A percentile compares a stretch with the other conserved stretches of the same genome.
Evolutionary conservation across 768 basidiomycete species (phyloP).

Genomic region (Pisolithus sp.): DNA sequence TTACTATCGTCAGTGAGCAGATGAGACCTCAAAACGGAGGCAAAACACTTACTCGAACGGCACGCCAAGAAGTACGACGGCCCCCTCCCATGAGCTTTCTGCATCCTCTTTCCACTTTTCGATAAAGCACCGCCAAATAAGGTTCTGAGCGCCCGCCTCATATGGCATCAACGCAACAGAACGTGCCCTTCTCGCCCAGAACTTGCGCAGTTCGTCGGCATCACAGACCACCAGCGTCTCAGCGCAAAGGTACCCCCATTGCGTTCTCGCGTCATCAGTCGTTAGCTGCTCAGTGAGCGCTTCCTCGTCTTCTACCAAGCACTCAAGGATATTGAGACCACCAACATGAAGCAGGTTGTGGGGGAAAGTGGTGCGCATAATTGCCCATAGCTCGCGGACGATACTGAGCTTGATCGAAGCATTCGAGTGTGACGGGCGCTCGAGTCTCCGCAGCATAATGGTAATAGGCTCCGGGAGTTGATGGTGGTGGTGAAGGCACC

Average conservation of each 20-base stretch:
- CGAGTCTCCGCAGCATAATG: not conserved
- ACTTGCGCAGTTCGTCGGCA: conserved; percentile 39
- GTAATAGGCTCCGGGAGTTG: not conserved
- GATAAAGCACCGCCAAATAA: conserved; percentile 53
- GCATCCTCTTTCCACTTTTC: conserved; percentile 47
- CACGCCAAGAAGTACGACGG: conserved; percentile 43
- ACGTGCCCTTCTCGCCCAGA: conserved; percentile 38
- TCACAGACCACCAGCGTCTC: conserved; percentile 48
- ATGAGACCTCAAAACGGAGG: not conserved
- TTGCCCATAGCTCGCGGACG: conserved; percentile 53
- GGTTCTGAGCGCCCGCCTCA: conserved; percentile 36
- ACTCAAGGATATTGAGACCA: conserved; percentile 41
- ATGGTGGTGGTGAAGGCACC: conserved; percentile 8
- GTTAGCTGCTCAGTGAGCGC: conserved; percentile 35
- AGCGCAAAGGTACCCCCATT: conserved; percentile 58
- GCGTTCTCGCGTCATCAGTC: conserved; percentile 38
- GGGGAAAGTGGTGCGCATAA: conserved; percentile 39
- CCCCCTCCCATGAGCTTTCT: conserved; percentile 48
- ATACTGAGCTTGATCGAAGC: conserved; percentile 51
- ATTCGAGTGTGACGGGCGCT: conserved; percentile 26
- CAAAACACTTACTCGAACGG: conserved; percentile 53
- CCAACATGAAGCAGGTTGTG: conserved; percentile 34
- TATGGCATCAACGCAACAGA: conserved; percentile 24
- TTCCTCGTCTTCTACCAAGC: conserved; percentile 43
- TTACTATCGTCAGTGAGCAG: conserved; percentile 24